Conservation (phyloP, 1,139 yeast genomes). For the Scheffersomyces insectosa region DNA sequence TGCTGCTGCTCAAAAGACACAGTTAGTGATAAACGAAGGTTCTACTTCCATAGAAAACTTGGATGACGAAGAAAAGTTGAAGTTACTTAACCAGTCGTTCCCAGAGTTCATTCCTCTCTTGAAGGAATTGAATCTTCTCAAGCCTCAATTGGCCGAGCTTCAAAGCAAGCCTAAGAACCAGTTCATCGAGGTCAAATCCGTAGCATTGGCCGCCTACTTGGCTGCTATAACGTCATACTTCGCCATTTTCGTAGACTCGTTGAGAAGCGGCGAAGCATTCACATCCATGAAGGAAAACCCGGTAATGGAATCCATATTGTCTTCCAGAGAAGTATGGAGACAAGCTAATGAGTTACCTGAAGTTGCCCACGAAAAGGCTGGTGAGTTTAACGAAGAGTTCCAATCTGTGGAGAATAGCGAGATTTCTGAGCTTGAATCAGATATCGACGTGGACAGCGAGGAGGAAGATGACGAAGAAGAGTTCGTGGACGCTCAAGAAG, state of each 20-base stretch:
- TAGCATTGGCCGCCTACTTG: conserved; percentile 75
- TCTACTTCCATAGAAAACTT: conserved; percentile 29
- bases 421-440: conserved; percentile 18
- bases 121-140: conserved; percentile 57
- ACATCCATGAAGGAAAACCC: conserved; percentile 78
- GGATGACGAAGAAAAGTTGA: conserved; percentile 44
- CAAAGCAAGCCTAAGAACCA: conserved; percentile 31
- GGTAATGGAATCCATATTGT: conserved; percentile 81
- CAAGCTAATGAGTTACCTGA: conserved; percentile 60
- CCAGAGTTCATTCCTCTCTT: conserved; percentile 86
- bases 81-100: conserved; percentile 56
- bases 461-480: conserved; percentile 18
- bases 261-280: conserved; percentile 56
- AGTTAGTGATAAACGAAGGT: conserved; percentile 26
- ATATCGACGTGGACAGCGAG: conserved; percentile 9
- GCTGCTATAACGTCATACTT: conserved; percentile 76
- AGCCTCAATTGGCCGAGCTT: conserved; percentile 38
- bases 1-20: conserved; percentile 15
- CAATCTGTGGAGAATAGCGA: conserved; percentile 33
- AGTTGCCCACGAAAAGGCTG: conserved; percentile 3
- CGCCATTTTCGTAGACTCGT: conserved; percentile 62
- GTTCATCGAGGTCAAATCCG: conserved; percentile 49
- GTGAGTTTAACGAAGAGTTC: conserved; percentile 21
- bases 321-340: conserved; percentile 88
- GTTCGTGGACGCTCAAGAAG: conserved; percentile 9